These are phyloP conservation scores for Fraxinus americana DNA, from an alignment of 257 asterid genomes.

Conservation along the genomic window DNA sequence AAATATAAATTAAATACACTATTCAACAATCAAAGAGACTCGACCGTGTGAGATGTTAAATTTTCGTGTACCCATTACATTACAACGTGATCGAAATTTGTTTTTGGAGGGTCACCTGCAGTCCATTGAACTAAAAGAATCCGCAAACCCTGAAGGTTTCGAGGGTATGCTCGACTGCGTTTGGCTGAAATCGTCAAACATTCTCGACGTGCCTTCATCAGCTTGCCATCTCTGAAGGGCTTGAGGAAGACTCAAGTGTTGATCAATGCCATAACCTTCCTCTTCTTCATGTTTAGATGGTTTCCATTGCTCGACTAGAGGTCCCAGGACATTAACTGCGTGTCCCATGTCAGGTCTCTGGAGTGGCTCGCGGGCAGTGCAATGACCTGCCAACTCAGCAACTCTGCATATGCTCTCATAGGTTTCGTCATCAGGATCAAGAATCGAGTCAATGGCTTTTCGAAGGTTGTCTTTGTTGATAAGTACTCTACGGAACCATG, in stretches of 20 bases:
- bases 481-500: slow-evolving; percentile 93
- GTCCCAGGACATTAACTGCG: slow-evolving; percentile 83
- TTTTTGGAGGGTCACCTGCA: slow-evolving; percentile 52
- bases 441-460: slow-evolving; percentile 68
- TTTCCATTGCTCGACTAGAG: slow-evolving; percentile 89
- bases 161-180: slow-evolving; percentile 83
- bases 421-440: slow-evolving; percentile 73
- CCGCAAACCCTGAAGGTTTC: slow-evolving; percentile 74
- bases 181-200: slow-evolving; percentile 72
- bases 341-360: slow-evolving; percentile 99
- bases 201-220: slow-evolving; percentile 87
- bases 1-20: slow-evolving; percentile 52
- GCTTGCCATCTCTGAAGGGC: slow-evolving; percentile 95
- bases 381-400: slow-evolving; percentile 87
- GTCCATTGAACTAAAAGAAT: slow-evolving; percentile 69
- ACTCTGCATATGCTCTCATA: slow-evolving; percentile 82
- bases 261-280: slow-evolving; percentile 64
- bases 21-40: slow-evolving; percentile 24
- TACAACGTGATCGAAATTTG: background rate
- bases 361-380: slow-evolving; percentile 87
- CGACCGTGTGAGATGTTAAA: slow-evolving; percentile 18
- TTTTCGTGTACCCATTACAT: background rate
- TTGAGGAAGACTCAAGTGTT: slow-evolving; percentile 84
- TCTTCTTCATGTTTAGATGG: slow-evolving; percentile 71
- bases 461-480: slow-evolving; percentile 73